Conservation (phyloP, 2,329 filamentous ascomycete species). For the Nemania serpens region DNA sequence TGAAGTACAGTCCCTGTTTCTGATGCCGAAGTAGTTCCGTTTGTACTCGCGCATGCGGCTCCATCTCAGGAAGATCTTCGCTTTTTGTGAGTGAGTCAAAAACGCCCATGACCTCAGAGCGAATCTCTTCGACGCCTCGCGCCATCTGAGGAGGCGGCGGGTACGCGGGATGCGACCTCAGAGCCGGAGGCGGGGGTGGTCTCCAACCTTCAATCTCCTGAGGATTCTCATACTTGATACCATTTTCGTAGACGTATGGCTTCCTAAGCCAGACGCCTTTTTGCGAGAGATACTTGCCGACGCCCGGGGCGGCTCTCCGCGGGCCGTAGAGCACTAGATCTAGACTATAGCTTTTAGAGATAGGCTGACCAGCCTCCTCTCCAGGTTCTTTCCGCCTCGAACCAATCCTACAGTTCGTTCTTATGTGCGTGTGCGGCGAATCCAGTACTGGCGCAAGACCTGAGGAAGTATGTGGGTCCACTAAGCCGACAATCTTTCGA, state of each 20-base stretch:
- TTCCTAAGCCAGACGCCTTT: conserved; percentile 69
- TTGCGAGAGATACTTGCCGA: conserved; percentile 71
- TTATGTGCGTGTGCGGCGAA: conserved; percentile 63
- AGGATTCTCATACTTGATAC: conserved; percentile 77
- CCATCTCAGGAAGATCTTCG: conserved; percentile 75
- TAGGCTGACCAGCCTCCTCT: conserved; percentile 67
- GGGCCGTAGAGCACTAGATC: conserved; percentile 82
- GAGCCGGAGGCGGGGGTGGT: conserved; percentile 42
- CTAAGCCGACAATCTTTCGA: conserved; percentile 72
- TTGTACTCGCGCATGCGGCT: conserved; percentile 64
- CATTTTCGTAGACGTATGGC: conserved; percentile 58
- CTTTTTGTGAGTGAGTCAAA: conserved; percentile 82
- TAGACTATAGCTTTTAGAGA: conserved; percentile 65
- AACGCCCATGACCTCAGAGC: conserved; percentile 80
- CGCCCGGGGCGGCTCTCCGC: conserved; percentile 63
- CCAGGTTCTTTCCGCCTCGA: conserved; percentile 63
- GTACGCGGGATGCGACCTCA: conserved; percentile 40
- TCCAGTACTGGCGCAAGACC: conserved; percentile 77
- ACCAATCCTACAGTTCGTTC: conserved; percentile 73
- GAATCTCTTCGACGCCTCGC: conserved; percentile 83
- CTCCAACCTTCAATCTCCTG: conserved; percentile 60
- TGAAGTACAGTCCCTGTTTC: conserved; percentile 86
- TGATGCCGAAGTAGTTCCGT: conserved; percentile 81
- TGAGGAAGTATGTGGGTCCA: conserved; percentile 70
- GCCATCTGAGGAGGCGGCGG: conserved; percentile 41